Base-by-base conservation (phyloP, 106 monocot species). In the Dioscorea zingiberensis region DNA sequence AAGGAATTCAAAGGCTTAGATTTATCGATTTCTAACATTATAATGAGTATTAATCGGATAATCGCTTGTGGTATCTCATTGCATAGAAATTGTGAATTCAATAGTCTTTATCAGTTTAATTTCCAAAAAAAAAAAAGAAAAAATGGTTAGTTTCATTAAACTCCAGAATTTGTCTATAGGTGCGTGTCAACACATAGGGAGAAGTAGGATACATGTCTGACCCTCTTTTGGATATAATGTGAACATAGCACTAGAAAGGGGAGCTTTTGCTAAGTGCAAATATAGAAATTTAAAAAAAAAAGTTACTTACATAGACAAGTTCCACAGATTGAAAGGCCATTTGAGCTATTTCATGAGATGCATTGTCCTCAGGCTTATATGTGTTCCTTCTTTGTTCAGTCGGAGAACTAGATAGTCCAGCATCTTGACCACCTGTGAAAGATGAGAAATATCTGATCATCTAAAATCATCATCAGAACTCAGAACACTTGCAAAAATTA, bases 291-390 rank as follows among this genome's bases (percentile, higher is more conserved):
- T 0, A 30, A 13, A 55, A 27, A 22, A 45, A n/a, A n/a, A n/a
- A n/a, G n/a, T n/a, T n/a, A 65, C 73, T 78, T 74, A 83, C 82
- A 51, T 61, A 28, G 25, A 48, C 38, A 63, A 74, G 73, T 21
- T 55, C 7, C 18, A 13, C 47, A 22, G 69, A 69, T 67, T 60
- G 54, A 10, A 18, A 56, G 70, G 56, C 60, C 47, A 49, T 63
- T 27, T 59, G 46, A 75, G 62, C 21, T 13, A 62, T 13, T 25
- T 44, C 14, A 10, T 57, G 45, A 10, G 26, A 51, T 47, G 65
- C 25, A 66, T 74, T 57, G 48, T 27, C 61, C 27, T 27, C 64
- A 63, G 66, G 16, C 47, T 53, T 56, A 47, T 78, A 66, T 55
- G 70, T 70, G 44, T 49, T 48, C 45, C 74, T 78, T 27, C 62